Conservation (phyloP, 441 rosid species). For the Euphorbia celastroides region DNA sequence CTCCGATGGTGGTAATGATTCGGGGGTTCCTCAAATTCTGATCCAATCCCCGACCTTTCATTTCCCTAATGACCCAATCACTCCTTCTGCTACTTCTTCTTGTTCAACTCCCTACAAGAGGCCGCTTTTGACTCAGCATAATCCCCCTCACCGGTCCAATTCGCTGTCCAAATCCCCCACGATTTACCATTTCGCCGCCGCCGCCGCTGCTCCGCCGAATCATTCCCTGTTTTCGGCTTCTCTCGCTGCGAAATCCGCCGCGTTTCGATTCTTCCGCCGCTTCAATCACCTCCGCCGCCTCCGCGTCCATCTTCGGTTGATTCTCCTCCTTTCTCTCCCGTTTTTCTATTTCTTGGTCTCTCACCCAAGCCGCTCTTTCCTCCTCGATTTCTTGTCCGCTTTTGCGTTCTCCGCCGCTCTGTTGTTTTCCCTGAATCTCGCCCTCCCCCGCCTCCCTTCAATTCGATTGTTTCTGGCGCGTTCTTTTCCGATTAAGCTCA, state of each 20-base stretch:
- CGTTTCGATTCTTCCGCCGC: slow-evolving; percentile 41
- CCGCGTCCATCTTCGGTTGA: slow-evolving; percentile 52
- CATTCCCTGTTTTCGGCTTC: slow-evolving; percentile 32
- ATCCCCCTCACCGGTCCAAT: slow-evolving; percentile 22
- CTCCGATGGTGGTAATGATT: neutral
- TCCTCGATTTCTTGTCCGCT: slow-evolving; percentile 75
- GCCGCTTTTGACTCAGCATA: slow-evolving; percentile 31
- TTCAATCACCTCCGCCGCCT: slow-evolving; percentile 45
- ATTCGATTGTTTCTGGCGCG: slow-evolving; percentile 70
- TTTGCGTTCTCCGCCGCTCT: slow-evolving; percentile 74
- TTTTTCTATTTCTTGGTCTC: slow-evolving; percentile 71
- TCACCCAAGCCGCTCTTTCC: slow-evolving; percentile 61
- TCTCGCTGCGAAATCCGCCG: slow-evolving; percentile 38
- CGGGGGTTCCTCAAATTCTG: slow-evolving; percentile 31
- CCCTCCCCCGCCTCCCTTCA: slow-evolving; percentile 75
- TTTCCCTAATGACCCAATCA: slow-evolving; percentile 39
- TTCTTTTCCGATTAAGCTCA: slow-evolving; percentile 63
- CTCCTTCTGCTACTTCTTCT: slow-evolving; percentile 30
- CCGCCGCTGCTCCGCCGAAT: slow-evolving; percentile 24
- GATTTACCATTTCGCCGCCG: slow-evolving; percentile 33
- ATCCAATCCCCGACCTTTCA: slow-evolving; percentile 22
- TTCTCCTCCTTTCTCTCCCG: slow-evolving; percentile 60
- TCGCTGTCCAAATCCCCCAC: slow-evolving; percentile 44
- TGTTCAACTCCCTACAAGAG: slow-evolving; percentile 59
- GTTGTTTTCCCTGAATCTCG: slow-evolving; percentile 63